phyloP scores from a whole-genome alignment of 768 basidiomycete species.

The Rhodotorula taiwanensis region DNA sequence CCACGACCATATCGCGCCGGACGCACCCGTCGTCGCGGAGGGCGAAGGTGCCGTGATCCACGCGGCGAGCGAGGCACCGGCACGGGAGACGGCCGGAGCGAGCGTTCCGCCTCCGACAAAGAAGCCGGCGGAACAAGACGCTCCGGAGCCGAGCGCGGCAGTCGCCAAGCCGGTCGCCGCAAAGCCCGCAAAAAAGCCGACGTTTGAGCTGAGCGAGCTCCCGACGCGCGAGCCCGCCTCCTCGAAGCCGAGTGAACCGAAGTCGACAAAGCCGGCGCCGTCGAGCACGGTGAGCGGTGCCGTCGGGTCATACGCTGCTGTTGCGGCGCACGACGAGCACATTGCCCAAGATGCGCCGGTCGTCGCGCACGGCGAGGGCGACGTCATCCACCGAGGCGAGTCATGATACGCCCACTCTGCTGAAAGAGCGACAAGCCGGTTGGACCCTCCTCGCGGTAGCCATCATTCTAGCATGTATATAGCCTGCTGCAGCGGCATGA shows the following conservation, averaged over 20 bases:
- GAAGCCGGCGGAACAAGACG: too few species aligned
- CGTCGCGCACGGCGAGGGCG: slow-evolving; percentile 5
- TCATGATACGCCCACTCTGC: too few species aligned
- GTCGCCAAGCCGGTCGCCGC: not conserved
- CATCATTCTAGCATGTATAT: too few species aligned
- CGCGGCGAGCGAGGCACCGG: not conserved
- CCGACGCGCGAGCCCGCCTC: not conserved
- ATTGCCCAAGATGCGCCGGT: not conserved
- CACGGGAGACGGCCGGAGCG: too few species aligned
- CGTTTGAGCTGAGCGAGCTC: not conserved
- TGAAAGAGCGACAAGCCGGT: too few species aligned
- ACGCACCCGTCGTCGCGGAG: slow-evolving; percentile 3
- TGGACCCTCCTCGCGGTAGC: too few species aligned
- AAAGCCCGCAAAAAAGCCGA: not conserved
- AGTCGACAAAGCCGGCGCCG: not conserved
- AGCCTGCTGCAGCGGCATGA: too few species aligned
- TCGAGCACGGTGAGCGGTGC: not conserved
- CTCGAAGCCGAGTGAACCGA: not conserved
- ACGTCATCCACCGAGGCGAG: not conserved
- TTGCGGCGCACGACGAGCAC: not conserved
- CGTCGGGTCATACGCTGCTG: not conserved
- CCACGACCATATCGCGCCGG: not conserved
- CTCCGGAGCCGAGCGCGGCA: not conserved
- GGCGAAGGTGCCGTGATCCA: slow-evolving; percentile 2
- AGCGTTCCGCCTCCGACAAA: too few species aligned